A percentile compares a stretch with the other conserved stretches of the same genome.
Conservation (phyloP, 495 filamentous ascomycete genomes). For the Aspergillus campestris region DNA sequence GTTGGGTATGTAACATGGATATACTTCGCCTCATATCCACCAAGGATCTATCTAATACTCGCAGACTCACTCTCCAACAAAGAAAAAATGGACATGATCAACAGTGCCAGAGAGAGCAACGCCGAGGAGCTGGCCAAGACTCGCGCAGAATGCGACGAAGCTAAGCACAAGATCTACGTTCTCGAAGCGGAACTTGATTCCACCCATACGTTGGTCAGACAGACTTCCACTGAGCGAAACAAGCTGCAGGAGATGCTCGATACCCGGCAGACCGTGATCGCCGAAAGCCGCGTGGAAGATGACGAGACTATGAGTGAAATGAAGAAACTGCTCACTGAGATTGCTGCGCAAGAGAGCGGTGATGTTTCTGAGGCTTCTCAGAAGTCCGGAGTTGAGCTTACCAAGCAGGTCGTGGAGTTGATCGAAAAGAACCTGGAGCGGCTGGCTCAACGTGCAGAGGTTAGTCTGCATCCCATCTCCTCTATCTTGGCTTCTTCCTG, state of each 20-base stretch:
- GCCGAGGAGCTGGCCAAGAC: conserved; percentile 37
- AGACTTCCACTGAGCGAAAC: conserved; percentile 35
- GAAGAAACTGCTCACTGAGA: conserved; percentile 35
- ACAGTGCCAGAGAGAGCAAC: conserved; percentile 38
- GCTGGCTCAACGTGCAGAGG: conserved; percentile 41
- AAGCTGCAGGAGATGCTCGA: conserved; percentile 36
- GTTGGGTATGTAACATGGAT: conserved; percentile 27
- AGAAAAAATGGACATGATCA: conserved; percentile 42
- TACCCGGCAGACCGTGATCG: conserved; percentile 29
- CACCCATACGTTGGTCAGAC: conserved; percentile 29
- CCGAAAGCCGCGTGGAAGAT: conserved; percentile 23
- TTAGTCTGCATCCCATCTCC: conserved; percentile 12
- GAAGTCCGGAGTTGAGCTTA: conserved; percentile 33
- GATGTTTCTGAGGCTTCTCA: conserved; percentile 25
- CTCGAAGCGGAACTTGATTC: conserved; percentile 36
- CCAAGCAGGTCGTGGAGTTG: conserved; percentile 34
- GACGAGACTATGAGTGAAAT: conserved; percentile 37
- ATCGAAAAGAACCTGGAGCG: conserved; percentile 40
- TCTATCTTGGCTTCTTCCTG: no score
- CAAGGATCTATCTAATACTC: conserved; percentile 16
- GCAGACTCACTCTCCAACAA: conserved; percentile 38
- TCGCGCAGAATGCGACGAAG: conserved; percentile 36
- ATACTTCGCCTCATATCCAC: neutral
- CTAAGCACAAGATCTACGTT: conserved; percentile 30
- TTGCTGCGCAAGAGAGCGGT: conserved; percentile 25